phyloP scores from a whole-genome alignment of 2,329 filamentous ascomycete genomes.

The Neofusicoccum laricinum region DNA sequence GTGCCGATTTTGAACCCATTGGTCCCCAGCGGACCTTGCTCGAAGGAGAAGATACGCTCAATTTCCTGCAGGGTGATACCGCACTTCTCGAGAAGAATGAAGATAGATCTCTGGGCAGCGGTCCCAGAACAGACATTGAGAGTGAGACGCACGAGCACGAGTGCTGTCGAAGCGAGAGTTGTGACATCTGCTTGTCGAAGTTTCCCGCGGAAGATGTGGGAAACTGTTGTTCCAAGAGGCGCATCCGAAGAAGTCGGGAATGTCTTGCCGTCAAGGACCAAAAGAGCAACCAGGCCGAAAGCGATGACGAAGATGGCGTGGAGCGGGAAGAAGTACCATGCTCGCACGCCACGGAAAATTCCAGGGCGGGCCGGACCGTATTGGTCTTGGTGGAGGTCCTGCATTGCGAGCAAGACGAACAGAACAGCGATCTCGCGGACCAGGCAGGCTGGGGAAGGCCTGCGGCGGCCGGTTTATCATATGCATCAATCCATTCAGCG shows the following conservation, averaged over 20 bases:
- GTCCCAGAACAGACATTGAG: constrained; percentile 1
- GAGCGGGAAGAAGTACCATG: constrained; percentile 10
- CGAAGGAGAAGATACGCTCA: constrained; percentile 1
- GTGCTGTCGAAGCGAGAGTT: constrained; percentile 2
- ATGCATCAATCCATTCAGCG: not conserved
- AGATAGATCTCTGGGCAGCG: constrained; percentile 4
- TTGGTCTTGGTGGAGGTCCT: not conserved
- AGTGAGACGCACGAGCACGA: constrained; percentile 6
- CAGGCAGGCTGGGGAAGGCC: not conserved
- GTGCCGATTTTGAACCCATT: not conserved
- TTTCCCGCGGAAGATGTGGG: not conserved
- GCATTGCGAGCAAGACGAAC: not conserved
- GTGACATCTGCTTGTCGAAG: constrained; percentile 13
- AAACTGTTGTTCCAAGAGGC: not conserved
- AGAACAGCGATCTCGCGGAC: too few species aligned
- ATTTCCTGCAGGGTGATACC: constrained; percentile 8
- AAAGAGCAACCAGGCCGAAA: not conserved
- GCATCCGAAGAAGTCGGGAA: not conserved
- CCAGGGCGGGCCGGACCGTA: not conserved
- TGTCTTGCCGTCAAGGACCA: not conserved
- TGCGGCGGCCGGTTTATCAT: not conserved
- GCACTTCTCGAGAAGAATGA: constrained; percentile 12
- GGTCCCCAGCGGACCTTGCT: not conserved
- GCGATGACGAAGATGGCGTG: not conserved
- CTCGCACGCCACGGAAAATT: not conserved